Percentiles rank a stretch among this genome's conserved stretches.
phyloP scores from a whole-genome alignment of 164 flowering plant species.

The Vitis labrusca region DNA sequence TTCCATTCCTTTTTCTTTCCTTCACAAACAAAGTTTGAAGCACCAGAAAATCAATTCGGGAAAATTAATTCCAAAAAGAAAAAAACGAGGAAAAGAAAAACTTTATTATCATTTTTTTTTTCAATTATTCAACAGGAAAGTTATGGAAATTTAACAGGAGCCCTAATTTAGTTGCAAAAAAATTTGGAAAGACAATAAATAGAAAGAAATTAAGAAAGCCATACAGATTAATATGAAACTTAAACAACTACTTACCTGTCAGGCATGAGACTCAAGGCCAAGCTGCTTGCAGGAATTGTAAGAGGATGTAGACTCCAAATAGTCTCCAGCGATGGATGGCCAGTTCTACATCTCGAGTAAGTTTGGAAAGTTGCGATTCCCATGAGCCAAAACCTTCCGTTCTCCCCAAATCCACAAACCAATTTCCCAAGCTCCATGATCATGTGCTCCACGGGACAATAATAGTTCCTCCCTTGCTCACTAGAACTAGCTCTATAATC shows the following conservation, averaged over 20 bases:
- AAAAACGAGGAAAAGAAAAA: too few relatives aligned
- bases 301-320: constrained; percentile 76
- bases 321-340: constrained; percentile 70
- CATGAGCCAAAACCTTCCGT: constrained; percentile 68
- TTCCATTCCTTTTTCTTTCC: too few relatives aligned
- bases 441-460: constrained; percentile 71
- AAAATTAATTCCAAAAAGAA: too few relatives aligned
- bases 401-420: constrained; percentile 45
- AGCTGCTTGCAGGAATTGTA: constrained; percentile 65
- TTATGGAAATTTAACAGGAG: too few relatives aligned
- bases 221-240: constrained; percentile 3
- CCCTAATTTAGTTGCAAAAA: too few relatives aligned
- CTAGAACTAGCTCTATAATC: constrained; percentile 49
- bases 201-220: not conserved
- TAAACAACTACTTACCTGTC: constrained; percentile 55
- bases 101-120: too few relatives aligned
- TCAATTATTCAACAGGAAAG: too few relatives aligned
- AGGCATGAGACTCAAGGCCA: constrained; percentile 71
- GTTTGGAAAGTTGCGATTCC: constrained; percentile 80
- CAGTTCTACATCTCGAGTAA: constrained; percentile 66
- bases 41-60: too few relatives aligned
- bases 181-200: too few relatives aligned
- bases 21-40: too few relatives aligned
- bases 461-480: constrained; percentile 42
- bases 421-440: constrained; percentile 76